Evolutionary conservation across 2,329 filamentous ascomycete genomes (phyloP).

Genomic region (Herpotrichia juniperi): DNA sequence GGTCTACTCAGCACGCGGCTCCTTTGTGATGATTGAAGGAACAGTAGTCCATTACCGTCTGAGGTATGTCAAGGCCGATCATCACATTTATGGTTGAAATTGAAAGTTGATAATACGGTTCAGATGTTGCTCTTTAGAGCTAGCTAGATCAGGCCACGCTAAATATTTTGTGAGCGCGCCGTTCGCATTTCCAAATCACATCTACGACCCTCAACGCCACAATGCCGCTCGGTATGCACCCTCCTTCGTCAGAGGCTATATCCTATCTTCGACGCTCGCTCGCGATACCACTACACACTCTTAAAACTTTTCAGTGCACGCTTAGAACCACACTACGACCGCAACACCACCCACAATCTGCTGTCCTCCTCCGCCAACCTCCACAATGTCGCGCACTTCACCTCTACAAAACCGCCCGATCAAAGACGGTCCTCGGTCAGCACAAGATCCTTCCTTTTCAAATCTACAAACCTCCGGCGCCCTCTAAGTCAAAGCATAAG

Average conservation of each 20-base stretch:
- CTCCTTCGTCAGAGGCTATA: neutral
- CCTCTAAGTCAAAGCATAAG: conserved; percentile 16
- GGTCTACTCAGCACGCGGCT: no score
- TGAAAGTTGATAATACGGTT: no score
- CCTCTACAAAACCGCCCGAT: conserved; percentile 34
- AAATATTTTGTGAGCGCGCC: no score
- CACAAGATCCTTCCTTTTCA: conserved; percentile 32
- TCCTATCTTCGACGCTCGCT: neutral
- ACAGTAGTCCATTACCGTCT: no score
- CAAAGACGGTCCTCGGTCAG: conserved; percentile 28
- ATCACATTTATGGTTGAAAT: no score
- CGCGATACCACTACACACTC: neutral
- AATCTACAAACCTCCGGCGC: conserved; percentile 14
- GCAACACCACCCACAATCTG: neutral
- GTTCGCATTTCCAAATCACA: no score
- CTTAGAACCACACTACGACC: neutral
- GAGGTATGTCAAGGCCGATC: no score
- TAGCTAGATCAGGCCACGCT: no score
- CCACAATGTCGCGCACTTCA: conserved; percentile 28
- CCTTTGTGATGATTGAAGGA: no score
- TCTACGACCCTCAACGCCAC: no score
- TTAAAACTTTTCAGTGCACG: neutral
- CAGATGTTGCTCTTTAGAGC: no score
- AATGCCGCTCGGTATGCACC: no score
- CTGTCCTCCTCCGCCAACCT: neutral